These are phyloP conservation scores for Coemansia sp. DNA, from an alignment of 192 early-diverging fungal genomes.

Conservation along the genomic window DNA sequence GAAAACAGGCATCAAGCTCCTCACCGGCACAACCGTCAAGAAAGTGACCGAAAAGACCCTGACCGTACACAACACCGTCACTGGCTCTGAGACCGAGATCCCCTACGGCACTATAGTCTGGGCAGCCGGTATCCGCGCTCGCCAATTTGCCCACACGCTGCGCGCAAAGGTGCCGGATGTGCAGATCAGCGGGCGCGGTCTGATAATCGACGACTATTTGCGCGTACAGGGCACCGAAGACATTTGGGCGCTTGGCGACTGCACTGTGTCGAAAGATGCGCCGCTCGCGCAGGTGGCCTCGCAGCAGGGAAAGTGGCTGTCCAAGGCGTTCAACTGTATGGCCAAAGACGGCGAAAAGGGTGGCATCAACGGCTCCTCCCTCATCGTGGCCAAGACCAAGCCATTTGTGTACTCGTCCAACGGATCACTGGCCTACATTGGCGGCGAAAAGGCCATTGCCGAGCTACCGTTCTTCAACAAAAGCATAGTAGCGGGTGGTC, in stretches of 20 bases:
- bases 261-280: constrained; percentile 77
- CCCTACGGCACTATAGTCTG: constrained; percentile 74
- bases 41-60: constrained; percentile 60
- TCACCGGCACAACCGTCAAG: constrained; percentile 61
- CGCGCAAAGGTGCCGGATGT: constrained; percentile 44
- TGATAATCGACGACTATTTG: constrained; percentile 74
- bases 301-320: constrained; percentile 86
- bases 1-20: constrained; percentile 71
- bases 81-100: constrained; percentile 31
- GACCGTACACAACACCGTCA: constrained; percentile 45
- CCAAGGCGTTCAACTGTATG: constrained; percentile 67
- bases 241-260: constrained; percentile 88
- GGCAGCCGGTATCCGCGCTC: constrained; percentile 73
- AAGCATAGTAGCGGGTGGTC: constrained; percentile 60
- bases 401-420: constrained; percentile 68
- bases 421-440: constrained; percentile 71
- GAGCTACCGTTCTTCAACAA: constrained; percentile 65
- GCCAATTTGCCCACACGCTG: constrained; percentile 59
- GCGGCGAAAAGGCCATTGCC: constrained; percentile 54
- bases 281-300: constrained; percentile 85
- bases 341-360: constrained; percentile 23
- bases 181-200: constrained; percentile 51
- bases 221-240: constrained; percentile 57
- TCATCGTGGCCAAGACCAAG: constrained; percentile 28
- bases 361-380: constrained; percentile 9